A percentile compares a stretch with the other conserved stretches of the same genome.
These are phyloP conservation scores for Mortierella sp. DNA, from an alignment of 371 early-diverging fungal genomes.

Conservation along the genomic window DNA sequence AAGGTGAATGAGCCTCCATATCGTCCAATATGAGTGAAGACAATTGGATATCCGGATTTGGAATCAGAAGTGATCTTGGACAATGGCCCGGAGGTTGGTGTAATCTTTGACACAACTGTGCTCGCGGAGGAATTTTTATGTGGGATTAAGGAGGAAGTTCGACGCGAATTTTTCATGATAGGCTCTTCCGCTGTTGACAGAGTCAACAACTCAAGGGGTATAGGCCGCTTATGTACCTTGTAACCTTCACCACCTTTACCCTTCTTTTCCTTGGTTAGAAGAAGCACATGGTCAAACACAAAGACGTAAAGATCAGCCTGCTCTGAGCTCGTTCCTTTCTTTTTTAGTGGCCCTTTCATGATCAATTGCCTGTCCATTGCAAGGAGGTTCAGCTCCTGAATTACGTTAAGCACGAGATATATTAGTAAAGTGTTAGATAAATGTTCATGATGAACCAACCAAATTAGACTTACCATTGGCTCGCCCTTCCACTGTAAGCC, in stretches of 20 bases:
- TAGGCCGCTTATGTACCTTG: constrained; percentile 79
- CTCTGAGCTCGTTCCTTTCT: constrained; percentile 77
- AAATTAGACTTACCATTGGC: constrained; percentile 53
- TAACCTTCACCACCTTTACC: constrained; percentile 66
- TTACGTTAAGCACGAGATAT: background rate
- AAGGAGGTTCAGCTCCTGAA: constrained; percentile 78
- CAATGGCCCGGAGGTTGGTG: constrained; percentile 36
- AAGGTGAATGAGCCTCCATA: constrained; percentile 74
- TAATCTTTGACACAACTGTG: constrained; percentile 56
- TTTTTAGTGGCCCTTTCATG: constrained; percentile 84
- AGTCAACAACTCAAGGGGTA: constrained; percentile 80
- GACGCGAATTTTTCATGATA: constrained; percentile 36
- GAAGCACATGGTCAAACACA: constrained; percentile 88
- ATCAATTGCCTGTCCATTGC: constrained; percentile 79
- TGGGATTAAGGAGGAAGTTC: constrained; percentile 57
- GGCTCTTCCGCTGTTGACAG: constrained; percentile 74
- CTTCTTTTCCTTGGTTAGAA: constrained; percentile 80
- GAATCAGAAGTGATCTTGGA: constrained; percentile 46
- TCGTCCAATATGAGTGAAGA: constrained; percentile 83
- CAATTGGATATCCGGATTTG: constrained; percentile 72
- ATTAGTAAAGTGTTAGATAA: background rate
- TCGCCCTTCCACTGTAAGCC: constrained; percentile 66
- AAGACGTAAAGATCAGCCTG: constrained; percentile 79
- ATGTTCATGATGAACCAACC: background rate
- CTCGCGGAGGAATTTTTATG: constrained; percentile 53